A percentile compares a stretch with the other conserved stretches of the same genome.
These are phyloP conservation scores for Fusarium sp. DNA, from an alignment of 2,329 filamentous ascomycete species.

Conservation along the genomic window DNA sequence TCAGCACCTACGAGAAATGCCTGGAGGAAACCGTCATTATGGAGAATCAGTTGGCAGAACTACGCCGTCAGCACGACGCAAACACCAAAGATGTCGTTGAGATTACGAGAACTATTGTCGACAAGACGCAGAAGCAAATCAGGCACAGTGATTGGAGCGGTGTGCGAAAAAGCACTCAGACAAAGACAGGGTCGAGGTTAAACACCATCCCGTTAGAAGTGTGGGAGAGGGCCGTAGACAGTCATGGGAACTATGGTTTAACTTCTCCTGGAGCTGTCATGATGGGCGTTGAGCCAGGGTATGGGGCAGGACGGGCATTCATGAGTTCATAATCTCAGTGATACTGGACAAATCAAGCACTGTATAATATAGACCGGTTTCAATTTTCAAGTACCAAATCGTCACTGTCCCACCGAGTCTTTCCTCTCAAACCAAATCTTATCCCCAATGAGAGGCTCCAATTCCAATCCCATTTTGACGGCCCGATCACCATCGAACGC, in stretches of 20 bases:
- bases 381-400: too few relatives aligned
- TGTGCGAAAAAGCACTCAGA: background rate
- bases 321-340: background rate
- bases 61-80: background rate
- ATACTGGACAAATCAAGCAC: background rate
- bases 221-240: background rate
- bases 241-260: background rate
- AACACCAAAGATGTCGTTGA: background rate
- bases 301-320: background rate
- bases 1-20: background rate
- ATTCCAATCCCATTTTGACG: slow-evolving; percentile 28
- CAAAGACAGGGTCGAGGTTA: background rate
- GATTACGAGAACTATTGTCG: background rate
- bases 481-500: slow-evolving; percentile 20
- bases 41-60: background rate
- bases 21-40: background rate
- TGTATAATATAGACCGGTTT: background rate
- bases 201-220: background rate
- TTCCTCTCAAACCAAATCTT: slow-evolving; percentile 39
- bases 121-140: background rate
- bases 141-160: background rate
- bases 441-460: slow-evolving; percentile 29
- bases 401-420: background rate
- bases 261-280: background rate
- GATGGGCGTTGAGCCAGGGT: background rate